Base-by-base conservation (phyloP, 2,329 filamentous ascomycete genomes). In the Fusarium sp. region DNA sequence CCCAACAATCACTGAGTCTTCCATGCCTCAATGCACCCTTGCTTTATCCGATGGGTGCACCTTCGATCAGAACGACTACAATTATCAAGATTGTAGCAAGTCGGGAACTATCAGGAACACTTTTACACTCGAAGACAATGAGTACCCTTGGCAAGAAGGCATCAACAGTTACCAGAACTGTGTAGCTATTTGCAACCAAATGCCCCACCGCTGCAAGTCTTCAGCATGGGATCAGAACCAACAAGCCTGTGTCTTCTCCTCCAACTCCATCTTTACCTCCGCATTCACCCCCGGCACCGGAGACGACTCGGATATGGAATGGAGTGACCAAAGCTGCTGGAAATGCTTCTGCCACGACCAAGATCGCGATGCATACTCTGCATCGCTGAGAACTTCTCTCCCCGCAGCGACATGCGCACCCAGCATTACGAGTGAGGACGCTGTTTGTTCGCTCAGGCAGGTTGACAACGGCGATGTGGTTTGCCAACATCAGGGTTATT, bases 191-290 rank as follows among this genome's bases (percentile, higher is more conserved):
- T 72, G 70, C n/a, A 54, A 68, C 13, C 70, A 72, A 2, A 72
- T 72, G 55, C 55, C 59, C 0, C 20, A 41, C 9, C 70, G 70
- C 8, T 72, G 70, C 32, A 72, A 69, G n/a, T 45, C 70, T 18
- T 68, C 63, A 0, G 55, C 50, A 3, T 72, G 45, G 42, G 51
- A 64, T 20, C 36, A 68, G 8, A 32, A 47, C 2, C 14, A n/a
- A 8, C 22, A 15, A 11, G 57, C 54, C 10, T 72, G 70, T 15
- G 26, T 50, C 28, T 72, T 72, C 38, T 71, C 70, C 1, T 41
- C 54, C 2, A 17, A 5, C 6, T 72, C 70, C 1, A 55, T 61
- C 10, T 30, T 30, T 4, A 24, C 35, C 22, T 30, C 63, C 1
- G 57, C 58, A 0, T 72, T 72, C 17, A 60, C 41, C 0, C 12